Evolutionary conservation across 352 stramenopile genomes (phyloP).

Genomic region (Stramenopiles sp.): DNA sequence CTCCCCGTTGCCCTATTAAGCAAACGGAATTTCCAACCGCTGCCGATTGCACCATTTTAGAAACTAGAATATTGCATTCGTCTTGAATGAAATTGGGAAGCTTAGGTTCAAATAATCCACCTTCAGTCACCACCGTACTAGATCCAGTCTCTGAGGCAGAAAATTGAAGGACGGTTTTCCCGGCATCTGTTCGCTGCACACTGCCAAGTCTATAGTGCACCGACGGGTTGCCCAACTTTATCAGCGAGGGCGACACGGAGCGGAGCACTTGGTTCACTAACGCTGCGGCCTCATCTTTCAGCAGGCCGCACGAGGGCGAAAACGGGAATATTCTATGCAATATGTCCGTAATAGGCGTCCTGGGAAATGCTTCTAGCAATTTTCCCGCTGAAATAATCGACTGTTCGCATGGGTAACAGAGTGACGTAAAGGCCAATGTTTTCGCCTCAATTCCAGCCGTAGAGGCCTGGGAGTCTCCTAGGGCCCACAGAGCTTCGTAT

Average conservation of each 20-base stretch:
- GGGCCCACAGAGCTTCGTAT: slow-evolving; percentile 3
- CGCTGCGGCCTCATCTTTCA: neutral
- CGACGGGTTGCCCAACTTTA: too few species aligned
- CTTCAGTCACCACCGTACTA: neutral
- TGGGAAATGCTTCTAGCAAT: neutral
- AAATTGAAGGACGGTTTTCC: too few species aligned
- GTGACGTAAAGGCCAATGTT: slow-evolving; percentile 5
- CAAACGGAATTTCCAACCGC: neutral
- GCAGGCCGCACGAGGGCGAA: neutral
- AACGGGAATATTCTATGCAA: neutral
- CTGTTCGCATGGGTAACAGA: slow-evolving; percentile 7
- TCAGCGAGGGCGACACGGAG: too few species aligned
- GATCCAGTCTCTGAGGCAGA: too few species aligned
- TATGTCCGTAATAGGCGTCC: neutral
- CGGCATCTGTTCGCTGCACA: too few species aligned
- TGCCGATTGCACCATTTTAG: neutral
- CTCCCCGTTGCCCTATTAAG: neutral
- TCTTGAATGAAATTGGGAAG: neutral
- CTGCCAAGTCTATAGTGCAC: too few species aligned
- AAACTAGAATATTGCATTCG: neutral
- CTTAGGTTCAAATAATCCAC: neutral
- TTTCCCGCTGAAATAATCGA: slow-evolving; percentile 1
- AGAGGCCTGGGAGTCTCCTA: neutral
- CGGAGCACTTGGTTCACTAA: neutral
- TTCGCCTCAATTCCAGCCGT: slow-evolving; percentile 8